phyloP scores from a whole-genome alignment of 2,329 filamentous ascomycete genomes.

The Sporothrix inflata region DNA sequence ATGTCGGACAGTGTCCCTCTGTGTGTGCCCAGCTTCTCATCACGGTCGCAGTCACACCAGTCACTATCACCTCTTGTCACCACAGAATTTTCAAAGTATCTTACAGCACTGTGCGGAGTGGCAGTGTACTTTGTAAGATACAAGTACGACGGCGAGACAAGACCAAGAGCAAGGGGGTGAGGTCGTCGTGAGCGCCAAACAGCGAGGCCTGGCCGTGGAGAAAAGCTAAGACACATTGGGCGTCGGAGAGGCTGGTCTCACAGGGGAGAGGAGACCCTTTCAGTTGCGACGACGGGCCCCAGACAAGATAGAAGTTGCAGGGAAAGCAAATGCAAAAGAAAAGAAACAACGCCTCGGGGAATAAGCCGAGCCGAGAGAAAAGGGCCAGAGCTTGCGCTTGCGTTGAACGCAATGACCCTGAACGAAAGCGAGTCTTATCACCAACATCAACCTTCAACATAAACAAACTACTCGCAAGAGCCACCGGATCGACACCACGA shows the following conservation, averaged over 20 bases:
- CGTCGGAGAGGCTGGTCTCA: not conserved
- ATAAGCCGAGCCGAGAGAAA: not conserved
- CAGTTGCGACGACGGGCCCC: not conserved
- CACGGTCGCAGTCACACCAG: conserved; percentile 17
- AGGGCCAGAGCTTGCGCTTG: not conserved
- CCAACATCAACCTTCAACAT: not conserved
- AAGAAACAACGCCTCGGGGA: not conserved
- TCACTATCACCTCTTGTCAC: conserved; percentile 8
- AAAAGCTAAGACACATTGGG: not conserved
- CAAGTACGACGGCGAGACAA: not conserved
- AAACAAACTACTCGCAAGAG: not conserved
- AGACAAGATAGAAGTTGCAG: not conserved
- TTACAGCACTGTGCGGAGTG: not conserved
- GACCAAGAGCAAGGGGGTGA: not conserved
- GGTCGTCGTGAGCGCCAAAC: not conserved
- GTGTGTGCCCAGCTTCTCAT: not conserved
- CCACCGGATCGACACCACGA: not conserved
- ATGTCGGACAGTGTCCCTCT: not conserved
- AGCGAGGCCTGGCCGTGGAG: not conserved
- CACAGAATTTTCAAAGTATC: not conserved
- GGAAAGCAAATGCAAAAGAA: not conserved
- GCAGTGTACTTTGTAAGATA: too few relatives aligned
- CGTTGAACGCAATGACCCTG: not conserved
- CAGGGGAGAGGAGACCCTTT: not conserved
- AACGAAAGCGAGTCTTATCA: not conserved